Conservation (phyloP, 345 rosid genomes). For the Linum trigynum region DNA sequence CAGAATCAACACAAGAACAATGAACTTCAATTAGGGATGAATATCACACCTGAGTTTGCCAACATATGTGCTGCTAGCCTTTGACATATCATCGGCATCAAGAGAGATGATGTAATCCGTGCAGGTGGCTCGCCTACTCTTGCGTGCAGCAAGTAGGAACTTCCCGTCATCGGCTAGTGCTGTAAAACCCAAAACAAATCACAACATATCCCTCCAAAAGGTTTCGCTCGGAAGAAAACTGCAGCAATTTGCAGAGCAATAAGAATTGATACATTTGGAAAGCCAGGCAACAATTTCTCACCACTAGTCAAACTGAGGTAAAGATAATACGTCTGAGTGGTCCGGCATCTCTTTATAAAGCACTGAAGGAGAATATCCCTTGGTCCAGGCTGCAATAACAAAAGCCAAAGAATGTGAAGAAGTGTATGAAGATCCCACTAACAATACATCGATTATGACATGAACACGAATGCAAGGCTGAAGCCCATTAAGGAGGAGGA, state of each 20-base stretch:
- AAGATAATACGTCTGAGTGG: constrained; percentile 22
- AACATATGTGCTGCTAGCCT: constrained; percentile 21
- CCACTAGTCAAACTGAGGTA: constrained; percentile 24
- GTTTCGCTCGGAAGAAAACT: neutral
- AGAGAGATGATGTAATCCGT: constrained; percentile 27
- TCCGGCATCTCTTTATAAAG: constrained; percentile 27
- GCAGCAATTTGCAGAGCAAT: neutral
- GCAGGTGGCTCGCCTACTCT: constrained; percentile 25
- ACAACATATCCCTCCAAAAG: neutral
- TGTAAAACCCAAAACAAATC: constrained; percentile 3
- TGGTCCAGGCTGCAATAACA: constrained; percentile 25
- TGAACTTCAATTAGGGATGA: neutral
- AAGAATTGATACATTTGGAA: neutral
- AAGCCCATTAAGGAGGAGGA: too few relatives aligned
- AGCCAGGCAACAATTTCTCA: constrained; percentile 8
- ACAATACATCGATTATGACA: neutral
- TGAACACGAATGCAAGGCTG: neutral
- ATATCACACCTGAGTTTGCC: constrained; percentile 23
- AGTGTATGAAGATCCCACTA: constrained; percentile 4
- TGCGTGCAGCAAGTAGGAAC: constrained; percentile 31
- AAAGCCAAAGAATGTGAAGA: constrained; percentile 1
- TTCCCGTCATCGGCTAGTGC: constrained; percentile 23
- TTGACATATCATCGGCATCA: constrained; percentile 20
- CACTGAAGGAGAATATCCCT: constrained; percentile 25
- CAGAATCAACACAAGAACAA: neutral